Conservation (phyloP, 306 rosid species). For the Senna siamea region DNA sequence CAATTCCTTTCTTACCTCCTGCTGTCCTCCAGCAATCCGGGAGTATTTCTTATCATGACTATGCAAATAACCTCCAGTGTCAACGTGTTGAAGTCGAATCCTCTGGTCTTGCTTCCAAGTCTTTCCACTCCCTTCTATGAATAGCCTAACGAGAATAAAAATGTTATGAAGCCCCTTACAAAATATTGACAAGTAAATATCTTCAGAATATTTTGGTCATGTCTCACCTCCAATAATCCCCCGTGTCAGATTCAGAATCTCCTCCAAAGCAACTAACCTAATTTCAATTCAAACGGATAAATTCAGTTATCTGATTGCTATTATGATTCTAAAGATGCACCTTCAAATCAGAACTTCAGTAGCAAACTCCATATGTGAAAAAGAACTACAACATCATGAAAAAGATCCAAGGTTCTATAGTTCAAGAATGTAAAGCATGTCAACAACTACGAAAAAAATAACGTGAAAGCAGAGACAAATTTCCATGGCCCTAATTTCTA, state of each 20-base stretch:
- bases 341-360: conserved; percentile 36
- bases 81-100: conserved; percentile 92
- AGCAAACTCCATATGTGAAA: neutral
- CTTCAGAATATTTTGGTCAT: neutral
- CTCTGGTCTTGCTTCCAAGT: conserved; percentile 97
- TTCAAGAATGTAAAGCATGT: neutral
- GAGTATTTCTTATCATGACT: conserved; percentile 96
- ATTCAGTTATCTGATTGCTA: conserved; percentile 30
- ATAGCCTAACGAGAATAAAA: conserved; percentile 54
- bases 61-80: conserved; percentile 80
- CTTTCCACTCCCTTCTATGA: conserved; percentile 88
- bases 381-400: neutral
- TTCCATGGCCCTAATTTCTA: neutral
- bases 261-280: conserved; percentile 98
- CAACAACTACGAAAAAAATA: neutral
- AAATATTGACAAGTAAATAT: conserved; percentile 25
- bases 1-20: conserved; percentile 74
- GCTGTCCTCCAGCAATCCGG: conserved; percentile 99
- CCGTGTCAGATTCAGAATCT: conserved; percentile 78
- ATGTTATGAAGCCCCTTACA: conserved; percentile 34
- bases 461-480: neutral
- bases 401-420: neutral
- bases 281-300: conserved; percentile 32
- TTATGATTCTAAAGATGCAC: conserved; percentile 3
- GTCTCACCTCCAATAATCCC: conserved; percentile 89